Evolutionary conservation across 2,329 filamentous ascomycete species (phyloP).

Genomic region (Paecilomyces formosus): DNA sequence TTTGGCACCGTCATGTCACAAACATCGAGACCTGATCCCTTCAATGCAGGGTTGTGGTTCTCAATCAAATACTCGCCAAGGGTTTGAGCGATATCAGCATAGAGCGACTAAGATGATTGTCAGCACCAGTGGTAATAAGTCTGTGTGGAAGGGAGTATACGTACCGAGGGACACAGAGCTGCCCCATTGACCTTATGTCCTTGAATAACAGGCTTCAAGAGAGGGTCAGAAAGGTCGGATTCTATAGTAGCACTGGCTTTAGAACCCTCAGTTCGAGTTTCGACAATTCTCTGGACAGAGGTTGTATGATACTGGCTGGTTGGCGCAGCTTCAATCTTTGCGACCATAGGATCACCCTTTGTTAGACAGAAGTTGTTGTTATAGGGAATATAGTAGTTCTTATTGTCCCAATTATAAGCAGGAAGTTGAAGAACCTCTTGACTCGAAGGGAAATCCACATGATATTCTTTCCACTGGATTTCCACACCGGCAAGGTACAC

Average conservation of each 20-base stretch:
- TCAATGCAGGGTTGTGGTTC: conserved; percentile 26
- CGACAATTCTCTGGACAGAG: conserved; percentile 23
- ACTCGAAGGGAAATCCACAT: conserved; percentile 29
- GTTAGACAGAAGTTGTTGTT: conserved; percentile 63
- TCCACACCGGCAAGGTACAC: conserved; percentile 33
- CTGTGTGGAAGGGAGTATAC: not conserved
- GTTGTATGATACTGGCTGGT: conserved; percentile 16
- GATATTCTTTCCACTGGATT: conserved; percentile 36
- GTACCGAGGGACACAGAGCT: conserved; percentile 27
- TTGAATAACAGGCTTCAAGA: conserved; percentile 25
- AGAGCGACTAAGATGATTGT: conserved; percentile 18
- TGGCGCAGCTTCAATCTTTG: conserved; percentile 5
- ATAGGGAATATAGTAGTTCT: conserved; percentile 67
- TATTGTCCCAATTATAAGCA: conserved; percentile 61
- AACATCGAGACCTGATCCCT: conserved; percentile 24
- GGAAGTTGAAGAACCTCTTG: conserved; percentile 53
- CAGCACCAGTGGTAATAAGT: conserved; percentile 1
- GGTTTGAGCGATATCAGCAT: conserved; percentile 31
- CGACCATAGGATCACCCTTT: conserved; percentile 50
- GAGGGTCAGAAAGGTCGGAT: conserved; percentile 27
- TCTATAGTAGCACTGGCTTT: conserved; percentile 25
- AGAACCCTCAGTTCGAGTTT: conserved; percentile 16
- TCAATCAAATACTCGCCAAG: conserved; percentile 24
- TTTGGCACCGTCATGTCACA: conserved; percentile 28
- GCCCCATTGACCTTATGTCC: conserved; percentile 31